Evolutionary conservation across 2,329 filamentous ascomycete genomes (phyloP), one percentile per base, ranked within the genome.

Genomic region (Ophiostoma pallidulum): DNA sequence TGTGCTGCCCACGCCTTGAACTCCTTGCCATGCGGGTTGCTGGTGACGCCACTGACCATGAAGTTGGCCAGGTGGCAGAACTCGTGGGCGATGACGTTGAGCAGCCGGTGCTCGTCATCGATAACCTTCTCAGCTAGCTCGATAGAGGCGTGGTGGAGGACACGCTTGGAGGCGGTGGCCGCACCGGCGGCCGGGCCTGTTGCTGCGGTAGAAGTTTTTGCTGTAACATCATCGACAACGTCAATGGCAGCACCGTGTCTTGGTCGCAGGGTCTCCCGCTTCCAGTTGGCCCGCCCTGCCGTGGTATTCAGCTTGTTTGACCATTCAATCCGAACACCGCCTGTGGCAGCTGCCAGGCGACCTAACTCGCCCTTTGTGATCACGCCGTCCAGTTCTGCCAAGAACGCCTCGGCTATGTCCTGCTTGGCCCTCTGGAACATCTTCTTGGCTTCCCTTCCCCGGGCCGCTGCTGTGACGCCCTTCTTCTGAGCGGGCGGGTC

Each of bases 41-140:
- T 42, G 6, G 53, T 55, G 12, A 56, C 31, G 31, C 82, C 79
- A 41, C 75, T 82, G 53, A 97, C 71, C 80, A 97, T 94, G 64
- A 91, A 96, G 58, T 89, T 94, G 37, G 87, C 83, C 1, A 97
- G 69, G 60, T 98, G 92, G 63, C 92, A 97, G 68, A 92, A 97
- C 59, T 98, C 92, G 62, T 98, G 92, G 0, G 91, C 88, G n/a
- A 97, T 68, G 0, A 92, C 89, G 63, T 96, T 96, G 53, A 92
- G 74, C 1, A 97, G 74, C 3, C 87, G 79, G 49, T 84, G 66
- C 55, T 86, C 78, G 58, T 83, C 76, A 60, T 88, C 80, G 52
- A 97, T 89, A 40, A 96, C 82, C 62, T 94, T 94, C 47, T 86
- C 80, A 0, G 90, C 87, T 3, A 97, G 77, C 61, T 97, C 90